Conservation (phyloP, 495 filamentous ascomycete species). For the Neurospora africana region DNA sequence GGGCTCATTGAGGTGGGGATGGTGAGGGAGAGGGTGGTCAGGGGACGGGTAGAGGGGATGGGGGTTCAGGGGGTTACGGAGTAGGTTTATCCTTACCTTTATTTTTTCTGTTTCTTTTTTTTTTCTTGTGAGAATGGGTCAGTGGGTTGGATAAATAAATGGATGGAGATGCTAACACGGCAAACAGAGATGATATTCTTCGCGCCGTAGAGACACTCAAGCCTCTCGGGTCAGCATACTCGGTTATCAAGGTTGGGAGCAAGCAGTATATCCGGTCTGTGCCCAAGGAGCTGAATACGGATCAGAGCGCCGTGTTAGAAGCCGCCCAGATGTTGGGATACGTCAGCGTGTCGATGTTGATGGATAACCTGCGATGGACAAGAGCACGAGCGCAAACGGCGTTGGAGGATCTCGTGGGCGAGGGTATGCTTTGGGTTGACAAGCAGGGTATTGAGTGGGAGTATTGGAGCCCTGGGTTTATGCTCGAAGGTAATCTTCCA, state of each 20-base stretch:
- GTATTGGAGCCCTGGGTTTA: constrained; percentile 81
- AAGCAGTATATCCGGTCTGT: constrained; percentile 85
- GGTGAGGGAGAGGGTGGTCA: constrained; percentile 60
- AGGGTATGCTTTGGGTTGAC: constrained; percentile 92
- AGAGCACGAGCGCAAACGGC: constrained; percentile 76
- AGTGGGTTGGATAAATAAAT: neutral
- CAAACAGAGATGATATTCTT: constrained; percentile 73
- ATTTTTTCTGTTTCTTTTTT: neutral
- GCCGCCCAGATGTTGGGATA: constrained; percentile 76
- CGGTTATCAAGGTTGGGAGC: constrained; percentile 66
- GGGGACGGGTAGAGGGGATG: constrained; percentile 62
- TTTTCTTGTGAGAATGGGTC: neutral
- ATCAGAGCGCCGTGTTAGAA: constrained; percentile 87
- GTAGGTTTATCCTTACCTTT: constrained; percentile 18
- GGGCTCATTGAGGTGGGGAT: constrained; percentile 81
- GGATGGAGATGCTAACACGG: neutral
- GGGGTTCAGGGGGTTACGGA: constrained; percentile 65
- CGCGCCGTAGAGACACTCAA: constrained; percentile 80
- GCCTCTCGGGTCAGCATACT: constrained; percentile 81
- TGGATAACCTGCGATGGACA: constrained; percentile 82
- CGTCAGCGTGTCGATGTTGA: constrained; percentile 84
- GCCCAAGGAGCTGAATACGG: constrained; percentile 91
- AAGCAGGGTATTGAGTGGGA: constrained; percentile 76
- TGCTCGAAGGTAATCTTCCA: constrained; percentile 21
- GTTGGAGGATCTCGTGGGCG: constrained; percentile 79